phyloP scores from a whole-genome alignment of 1,284 basidiomycete species.

The Ceratobasidium sp. region DNA sequence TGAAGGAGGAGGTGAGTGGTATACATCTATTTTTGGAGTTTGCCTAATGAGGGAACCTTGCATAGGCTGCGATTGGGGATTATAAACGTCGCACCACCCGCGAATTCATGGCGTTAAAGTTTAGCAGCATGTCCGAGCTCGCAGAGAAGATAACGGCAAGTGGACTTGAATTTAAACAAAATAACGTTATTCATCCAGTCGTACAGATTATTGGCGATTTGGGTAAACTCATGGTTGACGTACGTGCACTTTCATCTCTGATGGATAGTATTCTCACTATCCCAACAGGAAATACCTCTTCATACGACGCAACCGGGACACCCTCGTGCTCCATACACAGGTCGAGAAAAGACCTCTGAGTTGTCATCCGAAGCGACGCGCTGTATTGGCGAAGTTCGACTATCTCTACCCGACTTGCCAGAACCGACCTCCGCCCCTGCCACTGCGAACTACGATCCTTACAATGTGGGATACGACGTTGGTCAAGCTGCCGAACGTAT shows the following conservation, averaged over 20 bases:
- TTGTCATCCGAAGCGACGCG: slow-evolving; percentile 75
- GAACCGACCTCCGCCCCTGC: slow-evolving; percentile 1
- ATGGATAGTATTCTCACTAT: slow-evolving; percentile 32
- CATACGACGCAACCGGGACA: slow-evolving; percentile 85
- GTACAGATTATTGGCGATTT: slow-evolving; percentile 81
- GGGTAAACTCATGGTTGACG: slow-evolving; percentile 82
- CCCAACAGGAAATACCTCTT: slow-evolving; percentile 79
- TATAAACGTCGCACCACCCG: slow-evolving; percentile 82
- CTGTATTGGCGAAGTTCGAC: slow-evolving; percentile 69
- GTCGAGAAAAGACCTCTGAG: slow-evolving; percentile 66
- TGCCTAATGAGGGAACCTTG: neutral
- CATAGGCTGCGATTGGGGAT: slow-evolving; percentile 69
- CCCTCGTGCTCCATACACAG: slow-evolving; percentile 77
- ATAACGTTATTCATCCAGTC: slow-evolving; percentile 28
- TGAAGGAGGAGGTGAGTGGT: slow-evolving; percentile 81
- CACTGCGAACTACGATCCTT: slow-evolving; percentile 12
- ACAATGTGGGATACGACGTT: slow-evolving; percentile 29
- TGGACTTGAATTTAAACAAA: slow-evolving; percentile 47
- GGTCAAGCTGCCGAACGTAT: neutral
- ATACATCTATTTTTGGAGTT: neutral
- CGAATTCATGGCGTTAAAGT: slow-evolving; percentile 86
- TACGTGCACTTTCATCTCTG: slow-evolving; percentile 55
- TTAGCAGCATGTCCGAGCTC: slow-evolving; percentile 87
- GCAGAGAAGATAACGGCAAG: slow-evolving; percentile 84
- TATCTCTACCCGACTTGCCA: slow-evolving; percentile 54